A percentile compares a stretch with the other conserved stretches of the same genome.
Evolutionary conservation across 2,329 filamentous ascomycete genomes (phyloP).

Genomic region (Aspergillus luchuensis): DNA sequence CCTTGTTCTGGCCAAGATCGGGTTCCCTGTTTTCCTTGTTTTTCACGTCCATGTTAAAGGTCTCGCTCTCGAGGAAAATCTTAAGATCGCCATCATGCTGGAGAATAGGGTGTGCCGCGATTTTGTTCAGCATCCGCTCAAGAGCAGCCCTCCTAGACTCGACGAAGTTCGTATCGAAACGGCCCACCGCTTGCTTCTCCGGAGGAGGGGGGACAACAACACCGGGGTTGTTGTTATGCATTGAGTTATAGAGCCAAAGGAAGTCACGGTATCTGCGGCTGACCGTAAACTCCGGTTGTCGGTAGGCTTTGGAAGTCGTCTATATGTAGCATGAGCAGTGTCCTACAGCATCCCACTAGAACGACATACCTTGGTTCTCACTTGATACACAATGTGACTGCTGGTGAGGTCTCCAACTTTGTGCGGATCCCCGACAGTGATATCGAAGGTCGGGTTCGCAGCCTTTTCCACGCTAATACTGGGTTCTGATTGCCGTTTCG

Average conservation of each 20-base stretch:
- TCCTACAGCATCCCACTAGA: background rate
- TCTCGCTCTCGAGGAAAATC: constrained; percentile 93
- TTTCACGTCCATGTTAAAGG: constrained; percentile 95
- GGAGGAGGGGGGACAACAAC: constrained; percentile 93
- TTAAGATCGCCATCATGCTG: constrained; percentile 94
- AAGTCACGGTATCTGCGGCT: constrained; percentile 95
- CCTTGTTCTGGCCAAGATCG: constrained; percentile 84
- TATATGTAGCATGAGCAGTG: constrained; percentile 40
- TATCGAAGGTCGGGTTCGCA: constrained; percentile 86
- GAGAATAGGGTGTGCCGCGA: constrained; percentile 80
- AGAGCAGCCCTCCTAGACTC: constrained; percentile 87
- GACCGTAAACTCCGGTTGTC: constrained; percentile 87
- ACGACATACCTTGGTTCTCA: constrained; percentile 76
- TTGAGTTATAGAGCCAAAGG: constrained; percentile 92
- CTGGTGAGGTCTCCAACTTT: constrained; percentile 97
- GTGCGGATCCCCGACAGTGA: constrained; percentile 91
- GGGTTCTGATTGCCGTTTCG: constrained; percentile 62
- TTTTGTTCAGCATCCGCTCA: constrained; percentile 98
- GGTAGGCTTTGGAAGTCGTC: constrained; percentile 96
- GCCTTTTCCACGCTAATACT: constrained; percentile 92
- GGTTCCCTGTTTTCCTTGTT: constrained; percentile 94
- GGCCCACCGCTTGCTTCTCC: constrained; percentile 94
- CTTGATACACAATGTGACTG: constrained; percentile 96
- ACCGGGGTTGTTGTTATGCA: constrained; percentile 92
- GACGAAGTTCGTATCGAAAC: constrained; percentile 96